Evolutionary conservation across 176 grass and related monocot genomes (phyloP), one percentile per base, ranked within the genome.

Genomic region (Triticum aestivum): DNA sequence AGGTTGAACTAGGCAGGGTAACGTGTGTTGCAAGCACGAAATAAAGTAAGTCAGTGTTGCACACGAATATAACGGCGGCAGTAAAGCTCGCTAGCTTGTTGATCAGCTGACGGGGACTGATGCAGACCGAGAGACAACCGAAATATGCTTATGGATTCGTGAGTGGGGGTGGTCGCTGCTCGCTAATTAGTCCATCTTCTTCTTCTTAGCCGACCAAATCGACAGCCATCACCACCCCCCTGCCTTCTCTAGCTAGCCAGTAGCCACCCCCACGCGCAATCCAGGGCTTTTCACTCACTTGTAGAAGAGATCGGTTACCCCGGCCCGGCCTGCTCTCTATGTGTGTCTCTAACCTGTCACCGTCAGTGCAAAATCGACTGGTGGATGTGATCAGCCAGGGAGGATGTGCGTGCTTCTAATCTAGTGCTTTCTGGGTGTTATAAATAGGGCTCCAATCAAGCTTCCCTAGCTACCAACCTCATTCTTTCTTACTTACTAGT

Each of bases 201-300:
- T 34, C 65, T 47, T 73, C 65, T 17, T 52, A 68, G 20, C 91
- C 91, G 88, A 73, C 88, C 91, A 93, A 93, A 90, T 88, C 79
- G 83, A 87, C 70, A 42, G 9, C 41, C 41, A 42, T 9, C 66
- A 61, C 81, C 32, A 6, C 18, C 27, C 35, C 69, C 69, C 70
- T 66, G 13, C 35, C 35, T 37, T 37, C 35, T 37, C 35, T 37
- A 8, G 78, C 33, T 61, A 74, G 14, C 5, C 38, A 8, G 37
- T 71, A 39, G 73, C 80, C 64, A 80, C 45, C 86, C 77, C 26
- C 59, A 82, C 38, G 82, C 68, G 76, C 69, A 78, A 29, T 85
- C 65, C 77, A 88, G 65, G 75, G 67, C 83, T 89, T 78, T 79
- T 79, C 15, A 49, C 34, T 54, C 18, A 10, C 18, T 39, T 52